These are phyloP conservation scores for Cutaneotrichosporon sp. DNA, from an alignment of 1,284 basidiomycete species.

Conservation along the genomic window DNA sequence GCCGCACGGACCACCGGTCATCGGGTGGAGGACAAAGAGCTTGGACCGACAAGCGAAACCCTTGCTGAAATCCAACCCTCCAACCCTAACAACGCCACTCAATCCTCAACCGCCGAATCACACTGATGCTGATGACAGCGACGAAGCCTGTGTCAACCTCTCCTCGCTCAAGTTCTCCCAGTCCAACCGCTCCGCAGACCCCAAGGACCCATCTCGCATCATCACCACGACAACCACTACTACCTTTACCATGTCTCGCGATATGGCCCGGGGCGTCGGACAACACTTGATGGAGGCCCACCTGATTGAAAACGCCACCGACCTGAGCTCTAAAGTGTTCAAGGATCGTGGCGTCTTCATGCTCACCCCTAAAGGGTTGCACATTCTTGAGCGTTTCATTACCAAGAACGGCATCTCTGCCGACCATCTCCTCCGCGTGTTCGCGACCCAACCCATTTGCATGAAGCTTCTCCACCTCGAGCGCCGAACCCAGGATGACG, in stretches of 20 bases:
- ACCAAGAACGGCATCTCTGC: conserved; percentile 94
- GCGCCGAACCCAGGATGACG: conserved; percentile 86
- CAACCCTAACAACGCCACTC: conserved; percentile 13
- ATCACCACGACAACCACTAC: conserved; percentile 99
- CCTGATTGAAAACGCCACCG: conserved; percentile 93
- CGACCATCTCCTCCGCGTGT: conserved; percentile 86
- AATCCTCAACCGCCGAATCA: background rate
- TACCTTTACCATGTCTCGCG: conserved; percentile 98
- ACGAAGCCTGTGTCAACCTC: conserved; percentile 91
- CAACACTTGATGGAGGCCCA: conserved; percentile 99
- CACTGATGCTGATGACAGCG: conserved; percentile 57
- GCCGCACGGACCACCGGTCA: conserved; percentile 2
- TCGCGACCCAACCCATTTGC: conserved; percentile 91
- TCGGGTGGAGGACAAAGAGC: conserved; percentile 1
- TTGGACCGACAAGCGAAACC: background rate
- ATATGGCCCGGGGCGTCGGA: conserved; percentile 99
- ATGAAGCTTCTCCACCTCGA: conserved; percentile 98
- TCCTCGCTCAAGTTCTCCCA: conserved; percentile 97
- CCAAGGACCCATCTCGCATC: conserved; percentile 92
- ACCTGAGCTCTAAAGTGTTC: conserved; percentile 82
- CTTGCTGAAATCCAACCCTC: background rate
- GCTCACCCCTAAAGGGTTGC: conserved; percentile 94
- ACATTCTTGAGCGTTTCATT: conserved; percentile 98
- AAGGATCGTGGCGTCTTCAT: conserved; percentile 96
- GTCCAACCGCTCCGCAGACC: conserved; percentile 96